A percentile compares a stretch with the other conserved stretches of the same genome.
Conservation (phyloP, 441 rosid species). For the Arabidopsis lyrata region DNA sequence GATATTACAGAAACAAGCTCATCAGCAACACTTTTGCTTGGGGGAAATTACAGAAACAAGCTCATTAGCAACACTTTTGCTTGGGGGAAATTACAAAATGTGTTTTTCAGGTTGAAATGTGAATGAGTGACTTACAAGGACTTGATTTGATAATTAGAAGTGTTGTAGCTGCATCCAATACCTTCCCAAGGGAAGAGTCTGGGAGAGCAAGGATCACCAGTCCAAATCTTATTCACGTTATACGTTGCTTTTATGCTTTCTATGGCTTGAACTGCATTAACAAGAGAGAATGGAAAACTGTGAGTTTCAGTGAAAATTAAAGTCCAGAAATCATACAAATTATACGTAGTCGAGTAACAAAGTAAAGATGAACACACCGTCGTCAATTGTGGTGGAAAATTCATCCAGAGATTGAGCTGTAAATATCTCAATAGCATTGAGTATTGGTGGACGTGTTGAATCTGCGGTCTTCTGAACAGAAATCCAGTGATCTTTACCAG, state of each 20-base stretch:
- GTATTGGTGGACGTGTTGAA: conserved; percentile 54
- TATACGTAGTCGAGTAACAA: not conserved
- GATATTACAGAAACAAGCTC: not conserved
- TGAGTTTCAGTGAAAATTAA: conserved; percentile 24
- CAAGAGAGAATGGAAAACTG: conserved; percentile 5
- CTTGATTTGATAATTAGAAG: conserved; percentile 49
- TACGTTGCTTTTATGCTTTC: conserved; percentile 51
- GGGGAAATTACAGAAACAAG: not conserved
- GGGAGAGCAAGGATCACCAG: conserved; percentile 75
- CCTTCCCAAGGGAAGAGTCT: conserved; percentile 60
- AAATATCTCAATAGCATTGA: conserved; percentile 48
- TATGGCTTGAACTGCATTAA: conserved; percentile 52
- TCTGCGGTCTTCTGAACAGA: conserved; percentile 44
- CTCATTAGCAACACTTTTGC: too few species aligned
- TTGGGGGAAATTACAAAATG: too few species aligned
- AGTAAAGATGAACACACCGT: conserved; percentile 39
- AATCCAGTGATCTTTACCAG: conserved; percentile 45
- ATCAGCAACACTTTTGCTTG: not conserved
- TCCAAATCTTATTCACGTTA: conserved; percentile 52
- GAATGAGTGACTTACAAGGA: conserved; percentile 54
- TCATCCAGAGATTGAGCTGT: conserved; percentile 38
- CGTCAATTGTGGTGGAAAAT: conserved; percentile 37
- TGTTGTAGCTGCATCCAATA: conserved; percentile 53
- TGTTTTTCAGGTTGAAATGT: not conserved
- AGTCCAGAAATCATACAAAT: conserved; percentile 5